These are phyloP conservation scores for Suillus paluster DNA, from an alignment of 768 basidiomycete genomes.

Conservation along the genomic window DNA sequence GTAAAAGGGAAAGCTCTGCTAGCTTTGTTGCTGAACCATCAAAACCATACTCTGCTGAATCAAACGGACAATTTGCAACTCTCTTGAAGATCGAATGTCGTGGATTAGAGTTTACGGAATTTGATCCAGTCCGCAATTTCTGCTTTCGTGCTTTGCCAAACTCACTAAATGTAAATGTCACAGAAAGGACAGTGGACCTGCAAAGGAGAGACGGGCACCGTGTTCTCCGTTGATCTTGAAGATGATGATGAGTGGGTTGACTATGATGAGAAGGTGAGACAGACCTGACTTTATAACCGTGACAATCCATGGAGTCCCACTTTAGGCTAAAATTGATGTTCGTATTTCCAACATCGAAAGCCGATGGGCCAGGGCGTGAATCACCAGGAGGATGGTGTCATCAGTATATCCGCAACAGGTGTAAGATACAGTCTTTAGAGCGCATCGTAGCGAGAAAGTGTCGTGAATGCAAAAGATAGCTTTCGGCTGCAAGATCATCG, in stretches of 20 bases:
- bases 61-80: conserved; percentile 61
- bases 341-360: conserved; percentile 70
- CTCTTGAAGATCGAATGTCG: conserved; percentile 82
- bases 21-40: conserved; percentile 53
- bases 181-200: conserved; percentile 80
- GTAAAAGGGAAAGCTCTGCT: conserved; percentile 82
- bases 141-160: not conserved
- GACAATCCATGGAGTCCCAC: conserved; percentile 4
- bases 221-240: conserved; percentile 70
- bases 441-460: not conserved
- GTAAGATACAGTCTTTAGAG: not conserved
- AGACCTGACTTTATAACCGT: not conserved
- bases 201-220: conserved; percentile 59
- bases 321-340: conserved; percentile 65
- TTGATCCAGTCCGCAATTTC: conserved; percentile 65
- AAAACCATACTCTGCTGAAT: conserved; percentile 56
- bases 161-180: conserved; percentile 3
- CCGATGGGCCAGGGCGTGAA: conserved; percentile 67
- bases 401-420: not conserved
- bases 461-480: not conserved
- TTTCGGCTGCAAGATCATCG: not conserved
- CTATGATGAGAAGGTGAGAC: conserved; percentile 85
- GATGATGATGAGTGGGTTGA: conserved; percentile 79
- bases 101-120: conserved; percentile 80
- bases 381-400: not conserved